Conservation (phyloP, 1,139 yeast species). For the Nadsonia starkeyi-henricii region DNA sequence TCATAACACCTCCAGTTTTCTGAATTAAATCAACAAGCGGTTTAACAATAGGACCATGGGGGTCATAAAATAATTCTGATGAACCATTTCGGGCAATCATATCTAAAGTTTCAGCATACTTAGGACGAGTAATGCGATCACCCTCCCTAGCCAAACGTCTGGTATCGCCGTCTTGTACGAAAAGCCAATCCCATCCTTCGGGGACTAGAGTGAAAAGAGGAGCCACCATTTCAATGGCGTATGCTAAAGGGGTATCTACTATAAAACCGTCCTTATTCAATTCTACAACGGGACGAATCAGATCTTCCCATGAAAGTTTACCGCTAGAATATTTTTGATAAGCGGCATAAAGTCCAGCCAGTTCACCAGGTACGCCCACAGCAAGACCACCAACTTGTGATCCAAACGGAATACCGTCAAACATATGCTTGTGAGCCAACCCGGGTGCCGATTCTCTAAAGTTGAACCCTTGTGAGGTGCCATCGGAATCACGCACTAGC, state of each 20-base stretch:
- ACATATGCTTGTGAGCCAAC: slow-evolving; percentile 53
- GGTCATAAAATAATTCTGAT: slow-evolving; percentile 67
- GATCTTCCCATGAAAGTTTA: slow-evolving; percentile 51
- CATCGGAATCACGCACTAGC: slow-evolving; percentile 34
- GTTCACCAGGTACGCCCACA: slow-evolving; percentile 79
- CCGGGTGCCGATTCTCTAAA: slow-evolving; percentile 83
- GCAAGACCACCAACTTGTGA: slow-evolving; percentile 76
- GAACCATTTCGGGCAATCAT: slow-evolving; percentile 63
- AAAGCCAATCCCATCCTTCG: slow-evolving; percentile 20
- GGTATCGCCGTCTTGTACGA: slow-evolving; percentile 23
- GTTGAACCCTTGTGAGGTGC: slow-evolving; percentile 51
- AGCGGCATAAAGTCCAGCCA: slow-evolving; percentile 61
- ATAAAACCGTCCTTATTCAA: slow-evolving; percentile 57
- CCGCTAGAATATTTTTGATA: slow-evolving; percentile 56
- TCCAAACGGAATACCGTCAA: slow-evolving; percentile 28
- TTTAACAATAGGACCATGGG: slow-evolving; percentile 57
- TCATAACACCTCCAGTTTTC: slow-evolving; percentile 46
- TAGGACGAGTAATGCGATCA: slow-evolving; percentile 44
- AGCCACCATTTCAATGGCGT: slow-evolving; percentile 20
- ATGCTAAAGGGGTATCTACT: slow-evolving; percentile 35
- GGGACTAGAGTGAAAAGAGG: slow-evolving; percentile 7
- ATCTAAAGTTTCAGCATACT: slow-evolving; percentile 52
- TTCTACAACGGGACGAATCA: slow-evolving; percentile 61
- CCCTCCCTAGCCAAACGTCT: slow-evolving; percentile 31
- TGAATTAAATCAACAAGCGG: slow-evolving; percentile 35